These are phyloP conservation scores for Vigna nakashimae DNA, from an alignment of 306 rosid species.

Conservation along the genomic window DNA sequence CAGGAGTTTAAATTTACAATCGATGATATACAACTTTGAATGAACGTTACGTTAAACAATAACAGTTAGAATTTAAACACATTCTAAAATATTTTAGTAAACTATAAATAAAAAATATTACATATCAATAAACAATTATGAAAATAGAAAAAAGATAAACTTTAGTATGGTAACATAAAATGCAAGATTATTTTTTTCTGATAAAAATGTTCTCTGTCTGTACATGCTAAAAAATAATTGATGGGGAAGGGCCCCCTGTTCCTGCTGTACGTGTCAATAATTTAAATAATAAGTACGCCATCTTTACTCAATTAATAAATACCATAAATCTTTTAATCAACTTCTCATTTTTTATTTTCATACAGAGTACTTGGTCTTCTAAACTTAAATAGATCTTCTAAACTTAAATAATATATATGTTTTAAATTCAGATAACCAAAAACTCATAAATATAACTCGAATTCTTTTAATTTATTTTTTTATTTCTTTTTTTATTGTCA, in stretches of 20 bases:
- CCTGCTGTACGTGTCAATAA: not conserved
- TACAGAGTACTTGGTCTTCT: conserved; percentile 7
- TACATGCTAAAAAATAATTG: not conserved
- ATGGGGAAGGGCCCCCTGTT: not conserved
- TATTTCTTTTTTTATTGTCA: too few relatives aligned
- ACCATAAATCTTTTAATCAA: not conserved
- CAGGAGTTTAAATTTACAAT: too few relatives aligned
- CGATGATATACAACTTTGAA: not conserved
- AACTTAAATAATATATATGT: too few relatives aligned
- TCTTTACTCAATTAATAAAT: not conserved
- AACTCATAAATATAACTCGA: too few relatives aligned
- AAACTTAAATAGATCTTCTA: not conserved
- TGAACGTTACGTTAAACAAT: too few relatives aligned
- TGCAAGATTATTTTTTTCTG: not conserved
- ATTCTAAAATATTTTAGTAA: too few relatives aligned
- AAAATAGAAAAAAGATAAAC: too few relatives aligned
- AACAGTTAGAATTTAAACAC: too few relatives aligned
- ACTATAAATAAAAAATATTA: too few relatives aligned
- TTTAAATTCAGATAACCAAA: too few relatives aligned
- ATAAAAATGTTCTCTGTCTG: not conserved
- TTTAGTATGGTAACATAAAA: not conserved
- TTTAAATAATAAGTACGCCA: not conserved
- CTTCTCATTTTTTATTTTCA: not conserved
- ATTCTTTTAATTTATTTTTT: too few relatives aligned
- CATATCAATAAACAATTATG: too few relatives aligned